Evolutionary conservation across 768 basidiomycete genomes (phyloP).

Genomic region (Chlorophyllum brunneum): DNA sequence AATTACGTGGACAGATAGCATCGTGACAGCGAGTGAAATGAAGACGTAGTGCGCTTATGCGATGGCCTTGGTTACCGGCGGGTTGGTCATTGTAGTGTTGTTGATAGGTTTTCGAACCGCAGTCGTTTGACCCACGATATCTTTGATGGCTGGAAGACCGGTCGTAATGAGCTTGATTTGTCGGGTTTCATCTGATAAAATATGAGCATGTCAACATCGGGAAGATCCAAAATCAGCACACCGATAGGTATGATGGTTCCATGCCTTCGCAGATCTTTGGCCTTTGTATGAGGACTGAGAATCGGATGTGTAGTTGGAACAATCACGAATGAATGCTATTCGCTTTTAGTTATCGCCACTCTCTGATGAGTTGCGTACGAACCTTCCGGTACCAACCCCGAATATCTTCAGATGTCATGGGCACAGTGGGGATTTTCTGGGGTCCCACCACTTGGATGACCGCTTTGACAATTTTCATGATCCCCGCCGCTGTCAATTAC

Average conservation of each 20-base stretch:
- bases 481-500: conserved; percentile 33
- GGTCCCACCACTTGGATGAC: conserved; percentile 79
- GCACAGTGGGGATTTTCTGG: conserved; percentile 48
- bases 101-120: background rate
- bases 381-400: conserved; percentile 75
- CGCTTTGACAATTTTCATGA: conserved; percentile 62
- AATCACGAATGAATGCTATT: conserved; percentile 68
- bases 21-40: conserved; percentile 3
- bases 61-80: conserved; percentile 1
- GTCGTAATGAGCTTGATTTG: conserved; percentile 72
- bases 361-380: conserved; percentile 13
- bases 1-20: conserved; percentile 10
- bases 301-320: conserved; percentile 62
- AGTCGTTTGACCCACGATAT: conserved; percentile 41
- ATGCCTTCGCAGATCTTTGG: conserved; percentile 53
- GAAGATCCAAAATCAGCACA: conserved; percentile 24
- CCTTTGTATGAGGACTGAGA: conserved; percentile 34
- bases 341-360: background rate
- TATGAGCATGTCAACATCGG: background rate
- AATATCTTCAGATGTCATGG: conserved; percentile 52
- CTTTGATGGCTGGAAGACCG: conserved; percentile 60
- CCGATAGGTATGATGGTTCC: conserved; percentile 63
- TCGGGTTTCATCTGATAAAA: conserved; percentile 55
- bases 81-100: background rate
- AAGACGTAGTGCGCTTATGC: background rate